Evolutionary conservation across 352 stramenopile genomes (phyloP).

Genomic region (Pythium brassicae): DNA sequence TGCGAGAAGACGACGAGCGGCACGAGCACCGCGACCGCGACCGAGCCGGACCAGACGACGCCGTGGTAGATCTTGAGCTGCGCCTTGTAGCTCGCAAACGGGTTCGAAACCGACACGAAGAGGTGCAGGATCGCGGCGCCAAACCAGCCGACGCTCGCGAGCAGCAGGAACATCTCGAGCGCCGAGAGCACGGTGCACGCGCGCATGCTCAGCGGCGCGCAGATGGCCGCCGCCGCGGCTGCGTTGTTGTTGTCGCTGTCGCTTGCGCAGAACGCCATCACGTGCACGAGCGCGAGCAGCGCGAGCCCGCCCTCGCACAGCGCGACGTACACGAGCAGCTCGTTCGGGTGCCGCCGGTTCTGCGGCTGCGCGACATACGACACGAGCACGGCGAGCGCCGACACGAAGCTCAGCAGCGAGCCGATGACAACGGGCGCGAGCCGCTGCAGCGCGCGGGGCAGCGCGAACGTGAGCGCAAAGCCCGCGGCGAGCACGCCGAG

Average conservation of each 20-base stretch:
- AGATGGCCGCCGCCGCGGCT: conserved; percentile 19
- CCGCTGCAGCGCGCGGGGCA: conserved; percentile 26
- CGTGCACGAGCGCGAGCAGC: conserved; percentile 35
- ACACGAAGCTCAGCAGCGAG: conserved; percentile 42
- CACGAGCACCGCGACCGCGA: conserved; percentile 34
- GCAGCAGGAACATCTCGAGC: conserved; percentile 58
- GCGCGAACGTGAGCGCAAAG: conserved; percentile 42
- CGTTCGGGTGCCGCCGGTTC: conserved; percentile 47
- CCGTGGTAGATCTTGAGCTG: conserved; percentile 55
- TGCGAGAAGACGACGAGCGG: conserved; percentile 40
- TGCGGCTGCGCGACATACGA: conserved; percentile 41
- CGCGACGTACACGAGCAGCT: conserved; percentile 61
- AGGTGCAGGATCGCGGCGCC: conserved; percentile 64
- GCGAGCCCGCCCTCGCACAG: conserved; percentile 56
- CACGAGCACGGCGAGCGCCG: conserved; percentile 41
- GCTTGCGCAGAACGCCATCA: conserved; percentile 35
- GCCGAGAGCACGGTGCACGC: conserved; percentile 31
- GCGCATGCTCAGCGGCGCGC: conserved; percentile 28
- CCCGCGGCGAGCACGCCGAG: conserved; percentile 27
- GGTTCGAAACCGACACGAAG: conserved; percentile 72
- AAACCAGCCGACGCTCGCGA: conserved; percentile 65
- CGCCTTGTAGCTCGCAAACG: conserved; percentile 67
- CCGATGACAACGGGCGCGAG: conserved; percentile 48
- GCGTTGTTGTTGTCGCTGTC: conserved; percentile 6
- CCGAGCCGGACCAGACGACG: conserved; percentile 43